A percentile compares a stretch with the other conserved stretches of the same genome.
These are phyloP conservation scores for Austroboletus novae-zelandiae DNA, from an alignment of 1,284 basidiomycete genomes.

Conservation along the genomic window DNA sequence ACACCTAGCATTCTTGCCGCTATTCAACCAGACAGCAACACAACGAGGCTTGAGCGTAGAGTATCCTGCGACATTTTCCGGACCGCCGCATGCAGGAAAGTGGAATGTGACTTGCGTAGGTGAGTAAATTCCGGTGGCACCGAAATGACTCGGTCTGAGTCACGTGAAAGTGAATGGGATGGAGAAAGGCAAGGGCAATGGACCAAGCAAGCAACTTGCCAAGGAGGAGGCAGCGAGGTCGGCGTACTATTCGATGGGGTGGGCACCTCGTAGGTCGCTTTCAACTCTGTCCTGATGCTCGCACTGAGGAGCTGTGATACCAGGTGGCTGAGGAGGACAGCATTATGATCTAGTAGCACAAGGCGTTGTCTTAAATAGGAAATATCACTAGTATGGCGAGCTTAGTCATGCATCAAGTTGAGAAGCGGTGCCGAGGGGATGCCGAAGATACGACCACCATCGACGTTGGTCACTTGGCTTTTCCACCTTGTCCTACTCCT, in stretches of 20 bases:
- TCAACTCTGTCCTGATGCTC: background rate
- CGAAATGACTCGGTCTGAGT: slow-evolving; percentile 8
- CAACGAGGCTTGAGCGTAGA: slow-evolving; percentile 60
- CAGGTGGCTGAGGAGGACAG: slow-evolving; percentile 21
- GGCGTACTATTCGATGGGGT: slow-evolving; percentile 70
- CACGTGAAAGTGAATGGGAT: slow-evolving; percentile 63
- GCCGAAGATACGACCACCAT: slow-evolving; percentile 28
- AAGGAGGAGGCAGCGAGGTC: slow-evolving; percentile 71
- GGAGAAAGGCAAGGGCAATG: slow-evolving; percentile 57
- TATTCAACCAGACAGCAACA: slow-evolving; percentile 69
- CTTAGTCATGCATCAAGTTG: slow-evolving; percentile 23
- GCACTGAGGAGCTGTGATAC: slow-evolving; percentile 7
- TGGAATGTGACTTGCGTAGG: slow-evolving; percentile 67
- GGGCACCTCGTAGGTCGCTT: slow-evolving; percentile 45
- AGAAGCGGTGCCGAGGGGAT: slow-evolving; percentile 21
- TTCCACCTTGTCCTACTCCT: background rate
- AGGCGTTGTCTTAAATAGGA: slow-evolving; percentile 23
- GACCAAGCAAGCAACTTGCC: slow-evolving; percentile 65
- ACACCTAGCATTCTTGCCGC: slow-evolving; percentile 56
- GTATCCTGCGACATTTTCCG: slow-evolving; percentile 56
- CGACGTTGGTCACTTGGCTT: slow-evolving; percentile 11
- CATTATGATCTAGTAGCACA: background rate
- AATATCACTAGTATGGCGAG: slow-evolving; percentile 14
- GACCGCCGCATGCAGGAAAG: slow-evolving; percentile 61
- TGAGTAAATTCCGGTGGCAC: slow-evolving; percentile 31